Evolutionary conservation across 1,284 basidiomycete genomes (phyloP).

Genomic region (Leccinum subrobustum): DNA sequence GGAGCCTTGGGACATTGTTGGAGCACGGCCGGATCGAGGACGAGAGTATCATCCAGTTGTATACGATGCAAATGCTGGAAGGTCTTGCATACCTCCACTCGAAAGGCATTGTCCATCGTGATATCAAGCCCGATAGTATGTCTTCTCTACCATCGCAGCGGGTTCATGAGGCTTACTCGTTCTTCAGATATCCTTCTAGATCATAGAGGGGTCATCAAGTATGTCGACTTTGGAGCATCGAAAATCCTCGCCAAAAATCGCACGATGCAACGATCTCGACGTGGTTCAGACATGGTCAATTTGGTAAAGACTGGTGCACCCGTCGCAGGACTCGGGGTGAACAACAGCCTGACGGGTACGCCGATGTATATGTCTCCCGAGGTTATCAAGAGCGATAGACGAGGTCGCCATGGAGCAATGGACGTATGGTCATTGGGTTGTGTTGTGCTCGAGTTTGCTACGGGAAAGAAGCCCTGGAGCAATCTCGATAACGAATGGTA

Average conservation of each 20-base stretch:
- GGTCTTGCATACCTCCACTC: slow-evolving; percentile 94
- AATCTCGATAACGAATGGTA: slow-evolving; percentile 99
- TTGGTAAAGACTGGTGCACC: slow-evolving; percentile 32
- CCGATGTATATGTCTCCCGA: slow-evolving; percentile 99
- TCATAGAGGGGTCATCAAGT: slow-evolving; percentile 93
- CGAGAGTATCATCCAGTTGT: slow-evolving; percentile 93
- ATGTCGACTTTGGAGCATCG: slow-evolving; percentile 98
- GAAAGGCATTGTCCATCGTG: slow-evolving; percentile 91
- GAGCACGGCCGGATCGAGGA: slow-evolving; percentile 97
- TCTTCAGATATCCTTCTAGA: slow-evolving; percentile 89
- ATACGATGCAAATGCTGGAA: slow-evolving; percentile 96
- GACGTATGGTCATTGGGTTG: slow-evolving; percentile 98
- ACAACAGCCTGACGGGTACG: slow-evolving; percentile 90
- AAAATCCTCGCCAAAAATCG: slow-evolving; percentile 96
- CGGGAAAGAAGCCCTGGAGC: slow-evolving; percentile 96
- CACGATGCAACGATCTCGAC: slow-evolving; percentile 77
- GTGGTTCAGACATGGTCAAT: slow-evolving; percentile 39
- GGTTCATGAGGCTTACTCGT: slow-evolving; percentile 14
- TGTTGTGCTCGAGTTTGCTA: slow-evolving; percentile 94
- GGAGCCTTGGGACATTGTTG: slow-evolving; percentile 86
- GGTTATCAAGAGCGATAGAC: slow-evolving; percentile 90
- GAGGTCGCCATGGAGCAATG: slow-evolving; percentile 92
- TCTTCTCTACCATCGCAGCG: slow-evolving; percentile 21
- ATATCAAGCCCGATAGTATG: slow-evolving; percentile 99
- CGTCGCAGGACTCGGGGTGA: slow-evolving; percentile 48